Evolutionary conservation across 2,329 filamentous ascomycete genomes (phyloP), one percentile per base, ranked within the genome.

Genomic region (Stylonectria norvegica): DNA sequence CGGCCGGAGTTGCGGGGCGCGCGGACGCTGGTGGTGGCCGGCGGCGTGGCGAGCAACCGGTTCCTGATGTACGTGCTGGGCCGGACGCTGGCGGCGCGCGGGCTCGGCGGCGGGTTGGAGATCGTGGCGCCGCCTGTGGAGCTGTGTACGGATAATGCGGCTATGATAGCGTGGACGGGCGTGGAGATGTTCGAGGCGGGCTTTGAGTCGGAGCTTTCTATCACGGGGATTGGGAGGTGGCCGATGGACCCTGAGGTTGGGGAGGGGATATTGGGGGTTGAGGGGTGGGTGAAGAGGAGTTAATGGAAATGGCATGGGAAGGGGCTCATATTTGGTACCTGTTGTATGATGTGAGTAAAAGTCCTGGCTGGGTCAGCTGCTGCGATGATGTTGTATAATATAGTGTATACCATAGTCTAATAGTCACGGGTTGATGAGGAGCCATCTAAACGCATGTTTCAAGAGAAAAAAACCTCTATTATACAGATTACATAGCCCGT

Each of bases 111-210:
- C 48, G 62, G 94, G 19, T 62, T 94, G 19, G 55, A 72, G 9
- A 63, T 96, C 6, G 66, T 83, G 20, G 86, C 85, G 40, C 91
- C 93, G n/a, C 89, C 89, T 3, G 65, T 78, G 8, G 71, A 73
- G 29, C 72, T 91, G 38, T 97, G 93, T 60, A 96, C 89, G 0
- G 93, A 98, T 58, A 97, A 98, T 64, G 93, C 93, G 10, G 88
- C 89, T 34, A 98, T 98, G 93, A 90, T 97, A 60, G 91, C 85
- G 2, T 97, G 93, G 91, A 75, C 90, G 1, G 93, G 85, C 0
- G 76, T 90, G 50, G 90, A 97, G 66, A 96, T 98, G 90, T 96
- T 78, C 58, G 76, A 86, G 62, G 79, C 78, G 1, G 90, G 91
- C 0, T 90, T 79, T 72, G 66, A 71, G 43, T 83, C 80, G 7